These are phyloP conservation scores for Hylodesmum podocarpum DNA, from an alignment of 306 rosid species.

Conservation along the genomic window DNA sequence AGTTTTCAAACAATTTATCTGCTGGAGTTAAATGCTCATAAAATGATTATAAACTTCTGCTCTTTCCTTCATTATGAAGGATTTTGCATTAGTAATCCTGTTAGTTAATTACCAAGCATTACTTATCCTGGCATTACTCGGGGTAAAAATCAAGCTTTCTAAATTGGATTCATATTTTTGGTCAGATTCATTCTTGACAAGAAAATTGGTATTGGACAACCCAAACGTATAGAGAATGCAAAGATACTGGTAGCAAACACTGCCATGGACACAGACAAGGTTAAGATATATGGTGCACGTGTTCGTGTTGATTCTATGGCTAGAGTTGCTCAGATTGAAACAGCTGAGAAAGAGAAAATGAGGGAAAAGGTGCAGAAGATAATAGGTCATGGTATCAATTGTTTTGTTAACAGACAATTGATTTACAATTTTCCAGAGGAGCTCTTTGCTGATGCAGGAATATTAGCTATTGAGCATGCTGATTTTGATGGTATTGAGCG, in stretches of 20 bases:
- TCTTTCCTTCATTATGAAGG: neutral
- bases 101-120: neutral
- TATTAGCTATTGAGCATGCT: conserved; percentile 98
- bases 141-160: neutral
- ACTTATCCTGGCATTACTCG: neutral
- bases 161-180: conserved; percentile 18
- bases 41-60: neutral
- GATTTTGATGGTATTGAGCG: conserved; percentile 98
- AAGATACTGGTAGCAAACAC: conserved; percentile 94
- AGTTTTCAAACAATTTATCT: neutral
- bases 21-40: neutral
- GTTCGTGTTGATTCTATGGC: conserved; percentile 97
- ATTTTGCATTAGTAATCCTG: neutral
- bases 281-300: conserved; percentile 93
- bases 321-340: conserved; percentile 91
- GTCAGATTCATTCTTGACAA: conserved; percentile 95
- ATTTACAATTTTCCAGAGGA: conserved; percentile 97
- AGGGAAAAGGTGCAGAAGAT: conserved; percentile 95
- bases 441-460: conserved; percentile 95
- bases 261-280: conserved; percentile 98
- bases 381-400: conserved; percentile 86
- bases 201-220: conserved; percentile 99
- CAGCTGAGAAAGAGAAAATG: conserved; percentile 96
- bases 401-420: conserved; percentile 91
- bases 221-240: conserved; percentile 91